Percentiles rank a stretch among this genome's conserved stretches.
Evolutionary conservation across 139 green algal species (phyloP).

Genomic region (Closterium sp.): DNA sequence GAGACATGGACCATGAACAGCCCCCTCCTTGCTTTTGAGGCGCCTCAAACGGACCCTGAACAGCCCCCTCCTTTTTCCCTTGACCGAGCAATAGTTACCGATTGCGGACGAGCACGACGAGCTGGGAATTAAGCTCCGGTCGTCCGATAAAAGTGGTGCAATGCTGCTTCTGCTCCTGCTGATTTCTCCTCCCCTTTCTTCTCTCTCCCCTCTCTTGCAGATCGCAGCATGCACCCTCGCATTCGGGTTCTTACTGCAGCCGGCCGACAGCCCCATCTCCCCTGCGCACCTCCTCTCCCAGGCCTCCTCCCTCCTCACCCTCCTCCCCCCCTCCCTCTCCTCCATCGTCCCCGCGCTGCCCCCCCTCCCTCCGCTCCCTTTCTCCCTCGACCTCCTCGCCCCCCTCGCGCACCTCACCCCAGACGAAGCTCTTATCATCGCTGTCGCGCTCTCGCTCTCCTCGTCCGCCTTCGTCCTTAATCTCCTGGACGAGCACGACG

Average conservation of each 20-base stretch:
- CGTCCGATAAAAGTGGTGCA: too few relatives aligned
- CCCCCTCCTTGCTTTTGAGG: too few relatives aligned
- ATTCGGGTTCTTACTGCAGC: conserved; percentile 76
- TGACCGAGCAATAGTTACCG: too few relatives aligned
- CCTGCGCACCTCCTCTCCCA: not conserved
- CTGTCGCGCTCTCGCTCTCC: conserved; percentile 80
- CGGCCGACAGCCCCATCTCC: conserved; percentile 33
- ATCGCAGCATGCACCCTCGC: conserved; percentile 52
- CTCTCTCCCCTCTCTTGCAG: not conserved
- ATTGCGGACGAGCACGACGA: too few relatives aligned
- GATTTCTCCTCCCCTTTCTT: not conserved
- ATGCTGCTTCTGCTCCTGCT: not conserved
- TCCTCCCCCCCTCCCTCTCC: not conserved
- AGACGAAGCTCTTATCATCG: conserved; percentile 80
- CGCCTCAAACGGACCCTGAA: too few relatives aligned
- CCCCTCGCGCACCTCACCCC: not conserved
- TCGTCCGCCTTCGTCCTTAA: conserved; percentile 90
- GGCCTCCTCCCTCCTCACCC: not conserved
- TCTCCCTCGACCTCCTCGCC: not conserved
- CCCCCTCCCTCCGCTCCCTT: not conserved
- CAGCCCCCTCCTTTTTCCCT: too few relatives aligned
- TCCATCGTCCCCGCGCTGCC: not conserved
- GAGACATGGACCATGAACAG: too few relatives aligned
- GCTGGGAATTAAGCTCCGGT: too few relatives aligned
- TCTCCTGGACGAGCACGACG: conserved; percentile 76